Evolutionary conservation across 192 early-diverging fungal genomes (phyloP).

Genomic region (Piromyces sp.): DNA sequence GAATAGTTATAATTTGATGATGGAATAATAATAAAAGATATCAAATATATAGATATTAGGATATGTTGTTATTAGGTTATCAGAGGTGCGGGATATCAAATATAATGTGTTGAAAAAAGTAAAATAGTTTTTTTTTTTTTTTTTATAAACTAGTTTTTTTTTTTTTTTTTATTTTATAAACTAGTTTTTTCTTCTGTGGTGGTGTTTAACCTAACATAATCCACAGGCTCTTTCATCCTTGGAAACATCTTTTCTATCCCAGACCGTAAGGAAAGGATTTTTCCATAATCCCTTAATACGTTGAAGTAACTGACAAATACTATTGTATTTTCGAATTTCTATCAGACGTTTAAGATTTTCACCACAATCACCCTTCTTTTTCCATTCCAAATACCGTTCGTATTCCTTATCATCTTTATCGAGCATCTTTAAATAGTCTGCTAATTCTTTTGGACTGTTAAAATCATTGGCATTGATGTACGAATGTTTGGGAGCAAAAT

Average conservation of each 20-base stretch:
- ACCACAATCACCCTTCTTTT: background rate
- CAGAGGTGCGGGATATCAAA: too few relatives aligned
- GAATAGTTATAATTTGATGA: too few relatives aligned
- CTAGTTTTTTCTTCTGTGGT: too few relatives aligned
- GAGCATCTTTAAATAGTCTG: background rate
- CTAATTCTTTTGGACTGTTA: background rate
- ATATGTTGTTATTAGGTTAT: too few relatives aligned
- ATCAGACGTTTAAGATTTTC: background rate
- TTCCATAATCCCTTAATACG: background rate
- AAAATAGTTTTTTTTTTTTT: too few relatives aligned
- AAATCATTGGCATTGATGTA: background rate
- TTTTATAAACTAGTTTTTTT: too few relatives aligned
- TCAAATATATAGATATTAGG: too few relatives aligned
- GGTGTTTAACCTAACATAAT: background rate
- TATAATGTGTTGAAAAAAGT: too few relatives aligned
- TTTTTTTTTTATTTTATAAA: too few relatives aligned
- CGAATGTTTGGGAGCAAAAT: background rate
- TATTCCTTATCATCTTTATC: background rate
- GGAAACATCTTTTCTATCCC: background rate
- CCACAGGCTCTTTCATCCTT: background rate
- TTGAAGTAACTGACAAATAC: background rate
- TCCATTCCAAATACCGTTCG: constrained; percentile 2
- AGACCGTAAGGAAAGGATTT: background rate
- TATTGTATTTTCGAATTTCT: background rate
- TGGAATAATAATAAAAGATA: too few relatives aligned